A percentile compares a stretch with the other conserved stretches of the same genome.
These are phyloP conservation scores for Solanum peruvianum DNA, from an alignment of 257 asterid genomes.

Conservation along the genomic window DNA sequence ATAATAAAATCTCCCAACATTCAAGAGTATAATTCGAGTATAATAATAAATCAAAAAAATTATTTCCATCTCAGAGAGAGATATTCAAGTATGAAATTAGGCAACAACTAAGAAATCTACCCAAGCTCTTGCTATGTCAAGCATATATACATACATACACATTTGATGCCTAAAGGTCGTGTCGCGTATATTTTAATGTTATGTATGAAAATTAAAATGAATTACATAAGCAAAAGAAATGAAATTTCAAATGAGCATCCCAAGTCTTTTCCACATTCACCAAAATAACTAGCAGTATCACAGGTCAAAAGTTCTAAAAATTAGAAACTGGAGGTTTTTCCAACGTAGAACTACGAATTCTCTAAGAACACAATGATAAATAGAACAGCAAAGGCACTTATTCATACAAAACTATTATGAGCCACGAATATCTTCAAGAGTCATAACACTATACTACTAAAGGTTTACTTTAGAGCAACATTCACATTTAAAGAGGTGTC, in stretches of 20 bases:
- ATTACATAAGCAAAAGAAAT: background rate
- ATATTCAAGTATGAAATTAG: background rate
- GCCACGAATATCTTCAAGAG: background rate
- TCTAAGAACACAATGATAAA: background rate
- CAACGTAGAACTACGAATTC: background rate
- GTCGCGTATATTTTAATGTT: background rate
- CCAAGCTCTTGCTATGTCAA: background rate
- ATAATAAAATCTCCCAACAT: background rate
- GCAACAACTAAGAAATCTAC: background rate
- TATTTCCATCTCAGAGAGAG: background rate
- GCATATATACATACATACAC: background rate
- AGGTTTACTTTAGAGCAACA: constrained; percentile 25
- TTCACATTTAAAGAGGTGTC: constrained; percentile 45
- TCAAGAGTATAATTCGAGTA: background rate
- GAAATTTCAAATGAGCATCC: background rate
- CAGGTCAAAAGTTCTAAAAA: background rate
- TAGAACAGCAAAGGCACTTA: background rate
- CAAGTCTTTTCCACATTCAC: background rate
- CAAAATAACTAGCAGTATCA: background rate
- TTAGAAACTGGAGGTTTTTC: background rate
- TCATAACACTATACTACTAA: background rate
- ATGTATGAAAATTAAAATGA: background rate
- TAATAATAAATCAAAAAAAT: background rate
- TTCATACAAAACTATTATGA: background rate
- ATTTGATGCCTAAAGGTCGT: background rate